These are phyloP conservation scores for Berkeleyomyces basicola DNA, from an alignment of 2,329 filamentous ascomycete species.

Conservation along the genomic window DNA sequence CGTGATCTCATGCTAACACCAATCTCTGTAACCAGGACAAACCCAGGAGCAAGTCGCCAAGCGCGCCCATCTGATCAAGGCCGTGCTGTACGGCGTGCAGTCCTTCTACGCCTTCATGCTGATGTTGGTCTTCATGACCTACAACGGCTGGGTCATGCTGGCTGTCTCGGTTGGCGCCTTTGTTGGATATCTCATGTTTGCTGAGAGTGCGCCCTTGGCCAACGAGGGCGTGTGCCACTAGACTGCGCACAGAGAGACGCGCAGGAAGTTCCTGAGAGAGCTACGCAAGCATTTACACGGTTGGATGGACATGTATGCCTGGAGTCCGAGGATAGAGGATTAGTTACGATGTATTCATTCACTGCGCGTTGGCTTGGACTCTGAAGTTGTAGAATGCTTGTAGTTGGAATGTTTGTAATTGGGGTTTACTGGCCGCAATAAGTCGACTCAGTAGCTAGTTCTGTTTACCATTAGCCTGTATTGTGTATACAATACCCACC, in stretches of 20 bases:
- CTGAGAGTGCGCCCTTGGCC: slow-evolving; percentile 48
- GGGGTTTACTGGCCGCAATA: no score
- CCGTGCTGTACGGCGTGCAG: slow-evolving; percentile 72
- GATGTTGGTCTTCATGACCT: slow-evolving; percentile 99
- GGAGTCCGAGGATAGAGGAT: background rate
- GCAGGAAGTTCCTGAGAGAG: background rate
- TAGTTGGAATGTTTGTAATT: background rate
- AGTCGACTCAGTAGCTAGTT: background rate
- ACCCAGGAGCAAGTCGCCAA: slow-evolving; percentile 43
- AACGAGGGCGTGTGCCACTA: slow-evolving; percentile 90
- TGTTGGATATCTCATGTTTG: slow-evolving; percentile 72
- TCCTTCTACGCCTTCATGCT: slow-evolving; percentile 99
- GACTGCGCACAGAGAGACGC: slow-evolving; percentile 15
- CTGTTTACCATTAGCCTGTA: background rate
- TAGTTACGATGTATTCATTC: background rate
- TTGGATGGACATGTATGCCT: background rate
- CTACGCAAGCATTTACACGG: background rate
- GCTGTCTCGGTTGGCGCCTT: slow-evolving; percentile 79
- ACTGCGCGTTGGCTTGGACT: background rate
- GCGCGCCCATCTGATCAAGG: slow-evolving; percentile 63
- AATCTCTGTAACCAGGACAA: slow-evolving; percentile 46
- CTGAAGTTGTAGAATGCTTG: background rate
- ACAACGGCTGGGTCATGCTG: slow-evolving; percentile 96
- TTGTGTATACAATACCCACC: background rate
- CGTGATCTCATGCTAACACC: background rate